Percentiles rank a stretch among this genome's conserved stretches.
Evolutionary conservation across 352 stramenopile genomes (phyloP).

Genomic region (Pythium graminicola): DNA sequence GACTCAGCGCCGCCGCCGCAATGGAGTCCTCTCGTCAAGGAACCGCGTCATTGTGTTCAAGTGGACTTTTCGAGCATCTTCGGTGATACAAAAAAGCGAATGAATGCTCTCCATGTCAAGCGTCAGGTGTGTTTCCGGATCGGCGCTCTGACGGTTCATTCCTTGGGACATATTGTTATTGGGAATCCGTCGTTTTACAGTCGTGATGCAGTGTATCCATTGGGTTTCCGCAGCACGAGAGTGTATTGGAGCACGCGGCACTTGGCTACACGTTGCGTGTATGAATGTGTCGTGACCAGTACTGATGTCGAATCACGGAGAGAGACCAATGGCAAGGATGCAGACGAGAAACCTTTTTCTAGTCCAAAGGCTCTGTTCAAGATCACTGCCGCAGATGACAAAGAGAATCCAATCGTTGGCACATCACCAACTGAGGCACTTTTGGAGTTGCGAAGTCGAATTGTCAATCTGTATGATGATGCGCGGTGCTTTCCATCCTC

Average conservation of each 20-base stretch:
- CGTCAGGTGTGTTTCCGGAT: conserved; percentile 60
- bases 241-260: conserved; percentile 88
- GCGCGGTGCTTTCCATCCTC: conserved; percentile 23
- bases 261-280: conserved; percentile 71
- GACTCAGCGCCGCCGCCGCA: not conserved
- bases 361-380: conserved; percentile 55
- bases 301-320: conserved; percentile 54
- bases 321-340: conserved; percentile 22
- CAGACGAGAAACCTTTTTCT: conserved; percentile 6
- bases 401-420: conserved; percentile 53
- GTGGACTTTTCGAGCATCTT: conserved; percentile 23
- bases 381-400: conserved; percentile 70
- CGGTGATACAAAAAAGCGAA: conserved; percentile 60
- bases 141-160: conserved; percentile 75
- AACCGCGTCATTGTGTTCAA: conserved; percentile 15
- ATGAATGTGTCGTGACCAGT: conserved; percentile 87
- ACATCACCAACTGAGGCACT: conserved; percentile 61
- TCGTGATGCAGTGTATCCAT: conserved; percentile 79
- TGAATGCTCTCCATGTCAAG: conserved; percentile 36
- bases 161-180: conserved; percentile 71
- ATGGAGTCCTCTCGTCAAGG: conserved; percentile 15
- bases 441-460: conserved; percentile 57
- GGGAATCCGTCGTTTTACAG: conserved; percentile 83
- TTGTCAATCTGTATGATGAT: conserved; percentile 73
- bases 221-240: conserved; percentile 86